Base-by-base conservation (phyloP, 1,284 basidiomycete genomes). In the Trametes versicolor region DNA sequence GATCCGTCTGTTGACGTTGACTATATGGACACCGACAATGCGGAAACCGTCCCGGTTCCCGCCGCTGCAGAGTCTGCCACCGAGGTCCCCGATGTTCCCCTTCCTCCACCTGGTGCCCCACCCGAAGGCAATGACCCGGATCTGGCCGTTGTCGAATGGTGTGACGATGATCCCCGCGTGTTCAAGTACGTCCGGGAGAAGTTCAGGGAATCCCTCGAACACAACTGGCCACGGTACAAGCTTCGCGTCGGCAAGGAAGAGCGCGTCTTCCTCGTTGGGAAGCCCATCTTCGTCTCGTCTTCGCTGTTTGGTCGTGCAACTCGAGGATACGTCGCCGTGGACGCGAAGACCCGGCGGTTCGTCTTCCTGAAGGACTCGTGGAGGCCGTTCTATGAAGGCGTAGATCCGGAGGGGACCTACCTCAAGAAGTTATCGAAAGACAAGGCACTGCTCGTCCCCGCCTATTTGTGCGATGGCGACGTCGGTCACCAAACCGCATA, bases 331-430 rank as follows among this genome's bases (percentile, higher is more conserved):
- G 37, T 66, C 19, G 64, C 65, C 0, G 48, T 58, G 12, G 61
- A 63, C 34, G 19, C 41, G 4, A 23, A 25, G 1, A 49, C 27
- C 0, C 36, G 54, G 21, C 37, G 41, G 19, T 60, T 66, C 43
- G 62, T 63, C 5, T 63, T 52, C 49, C 51, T 68, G 7, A 64
- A 68, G 48, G 66, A 68, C 47, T 58, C 50, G 3, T 68, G 66
- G 66, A 55, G 63, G 7, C 58, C 55, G 3, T 43, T 32, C 45
- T 53, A 55, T 27, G 43, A 25, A 6, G 57, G 47, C 13, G 37
- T 63, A 17, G 37, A 41, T 45, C 32, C 32, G 10, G 63, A 65
- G 19, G 58, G 53, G 2, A 27, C 34, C 9, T 48, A 41, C 15
- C 36, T 60, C 15, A 32, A 34, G 23, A 47, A 57, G 21, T 34